Conservation (phyloP, 495 filamentous ascomycete species). For the Aspergillus sclerotiicarbonarius region DNA sequence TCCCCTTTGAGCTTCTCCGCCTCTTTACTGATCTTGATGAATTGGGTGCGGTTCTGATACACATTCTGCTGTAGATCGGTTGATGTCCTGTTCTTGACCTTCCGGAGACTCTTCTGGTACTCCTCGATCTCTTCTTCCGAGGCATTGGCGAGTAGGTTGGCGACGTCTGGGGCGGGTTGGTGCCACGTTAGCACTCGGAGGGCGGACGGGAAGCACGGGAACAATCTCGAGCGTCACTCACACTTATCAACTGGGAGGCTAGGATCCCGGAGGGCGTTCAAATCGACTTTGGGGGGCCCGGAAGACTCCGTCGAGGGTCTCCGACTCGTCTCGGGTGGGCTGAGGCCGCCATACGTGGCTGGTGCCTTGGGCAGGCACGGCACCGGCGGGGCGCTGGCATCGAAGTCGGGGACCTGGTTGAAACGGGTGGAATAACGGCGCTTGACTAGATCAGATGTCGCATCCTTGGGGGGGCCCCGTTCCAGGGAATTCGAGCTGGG, state of each 20-base stretch:
- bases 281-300: constrained; percentile 55
- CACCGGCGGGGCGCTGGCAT: constrained; percentile 62
- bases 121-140: constrained; percentile 91
- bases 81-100: constrained; percentile 78
- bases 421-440: constrained; percentile 90
- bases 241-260: constrained; percentile 66
- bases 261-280: constrained; percentile 75
- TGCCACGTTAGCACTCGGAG: constrained; percentile 1
- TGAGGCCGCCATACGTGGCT: constrained; percentile 47
- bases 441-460: constrained; percentile 93
- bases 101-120: constrained; percentile 72
- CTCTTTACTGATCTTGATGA: constrained; percentile 98
- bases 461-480: constrained; percentile 32
- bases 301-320: constrained; percentile 43
- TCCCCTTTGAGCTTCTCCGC: constrained; percentile 96
- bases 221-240: constrained; percentile 23
- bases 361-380: constrained; percentile 56
- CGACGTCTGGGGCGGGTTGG: constrained; percentile 57
- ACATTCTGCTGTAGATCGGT: constrained; percentile 93
- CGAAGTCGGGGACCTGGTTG: constrained; percentile 71
- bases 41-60: constrained; percentile 96
- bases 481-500: constrained; percentile 31
- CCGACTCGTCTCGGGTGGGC: constrained; percentile 45
- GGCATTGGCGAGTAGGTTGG: constrained; percentile 78
- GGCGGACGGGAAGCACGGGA: not conserved